Evolutionary conservation across 2,329 filamentous ascomycete genomes (phyloP).

Genomic region (Zasmidium citrigriseum): DNA sequence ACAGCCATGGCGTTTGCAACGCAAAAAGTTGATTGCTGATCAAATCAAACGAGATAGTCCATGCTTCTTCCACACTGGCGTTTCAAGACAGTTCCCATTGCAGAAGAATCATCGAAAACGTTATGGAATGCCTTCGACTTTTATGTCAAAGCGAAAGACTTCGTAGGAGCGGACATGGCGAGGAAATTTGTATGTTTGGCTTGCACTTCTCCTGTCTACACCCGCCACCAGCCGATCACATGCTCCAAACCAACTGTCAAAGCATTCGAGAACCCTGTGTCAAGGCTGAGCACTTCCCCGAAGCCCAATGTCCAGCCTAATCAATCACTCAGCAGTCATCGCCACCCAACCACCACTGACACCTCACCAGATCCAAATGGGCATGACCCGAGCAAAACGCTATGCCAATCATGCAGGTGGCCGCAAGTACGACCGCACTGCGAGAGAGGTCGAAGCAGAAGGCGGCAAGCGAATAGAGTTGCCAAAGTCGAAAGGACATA

Average conservation of each 20-base stretch:
- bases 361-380: conserved; percentile 56
- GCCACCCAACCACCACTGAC: background rate
- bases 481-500: conserved; percentile 47
- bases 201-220: background rate
- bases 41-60: conserved; percentile 33
- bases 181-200: conserved; percentile 56
- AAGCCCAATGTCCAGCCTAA: background rate
- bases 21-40: too few relatives aligned
- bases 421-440: conserved; percentile 53
- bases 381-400: conserved; percentile 59
- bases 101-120: conserved; percentile 49
- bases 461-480: conserved; percentile 36
- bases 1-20: too few relatives aligned
- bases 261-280: background rate
- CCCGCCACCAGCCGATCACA: background rate
- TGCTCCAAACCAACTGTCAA: background rate
- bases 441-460: conserved; percentile 33
- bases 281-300: background rate
- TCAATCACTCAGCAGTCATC: background rate
- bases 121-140: conserved; percentile 55
- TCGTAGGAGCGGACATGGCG: conserved; percentile 66
- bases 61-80: conserved; percentile 61
- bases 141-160: conserved; percentile 56
- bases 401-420: conserved; percentile 43
- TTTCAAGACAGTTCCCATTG: conserved; percentile 57